phyloP scores from a whole-genome alignment of 2,329 filamentous ascomycete species.

The Ophiostoma angusticollis region DNA sequence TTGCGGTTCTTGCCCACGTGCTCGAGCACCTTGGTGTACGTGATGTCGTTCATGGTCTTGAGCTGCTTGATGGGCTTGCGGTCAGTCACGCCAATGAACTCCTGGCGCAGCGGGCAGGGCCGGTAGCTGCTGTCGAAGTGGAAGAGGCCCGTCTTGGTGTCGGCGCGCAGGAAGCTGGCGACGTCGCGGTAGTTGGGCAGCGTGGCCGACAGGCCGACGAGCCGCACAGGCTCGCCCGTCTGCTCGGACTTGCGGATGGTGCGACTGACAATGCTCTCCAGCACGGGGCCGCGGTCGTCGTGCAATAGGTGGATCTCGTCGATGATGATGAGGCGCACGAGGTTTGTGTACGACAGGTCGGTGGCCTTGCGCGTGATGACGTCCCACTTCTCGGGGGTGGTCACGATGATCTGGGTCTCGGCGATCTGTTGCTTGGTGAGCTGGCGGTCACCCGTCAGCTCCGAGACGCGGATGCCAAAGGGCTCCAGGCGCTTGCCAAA shows the following conservation, averaged over 20 bases:
- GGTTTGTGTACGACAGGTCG: constrained; percentile 89
- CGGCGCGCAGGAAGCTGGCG: constrained; percentile 84
- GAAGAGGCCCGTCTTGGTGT: constrained; percentile 74
- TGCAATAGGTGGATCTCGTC: constrained; percentile 97
- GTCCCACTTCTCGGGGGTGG: constrained; percentile 97
- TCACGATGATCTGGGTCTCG: constrained; percentile 96
- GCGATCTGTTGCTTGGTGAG: constrained; percentile 97
- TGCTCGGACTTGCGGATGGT: constrained; percentile 90
- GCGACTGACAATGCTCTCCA: constrained; percentile 92
- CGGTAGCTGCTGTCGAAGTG: constrained; percentile 92
- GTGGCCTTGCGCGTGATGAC: constrained; percentile 97
- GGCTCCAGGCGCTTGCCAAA: constrained; percentile 83
- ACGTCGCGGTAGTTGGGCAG: constrained; percentile 95
- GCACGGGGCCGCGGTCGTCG: constrained; percentile 89
- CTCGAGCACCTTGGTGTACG: constrained; percentile 93
- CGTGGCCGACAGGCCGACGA: constrained; percentile 87
- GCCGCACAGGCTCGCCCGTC: constrained; percentile 81
- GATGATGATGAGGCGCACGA: constrained; percentile 92
- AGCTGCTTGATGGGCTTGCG: constrained; percentile 98
- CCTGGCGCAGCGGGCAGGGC: constrained; percentile 87
- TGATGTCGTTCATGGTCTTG: constrained; percentile 99
- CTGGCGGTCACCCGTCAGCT: constrained; percentile 93
- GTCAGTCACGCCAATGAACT: constrained; percentile 94
- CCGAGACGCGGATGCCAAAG: constrained; percentile 86
- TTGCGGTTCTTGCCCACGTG: constrained; percentile 87